Evolutionary conservation across 352 stramenopile species (phyloP).

Genomic region (Phytophthora palmivora): DNA sequence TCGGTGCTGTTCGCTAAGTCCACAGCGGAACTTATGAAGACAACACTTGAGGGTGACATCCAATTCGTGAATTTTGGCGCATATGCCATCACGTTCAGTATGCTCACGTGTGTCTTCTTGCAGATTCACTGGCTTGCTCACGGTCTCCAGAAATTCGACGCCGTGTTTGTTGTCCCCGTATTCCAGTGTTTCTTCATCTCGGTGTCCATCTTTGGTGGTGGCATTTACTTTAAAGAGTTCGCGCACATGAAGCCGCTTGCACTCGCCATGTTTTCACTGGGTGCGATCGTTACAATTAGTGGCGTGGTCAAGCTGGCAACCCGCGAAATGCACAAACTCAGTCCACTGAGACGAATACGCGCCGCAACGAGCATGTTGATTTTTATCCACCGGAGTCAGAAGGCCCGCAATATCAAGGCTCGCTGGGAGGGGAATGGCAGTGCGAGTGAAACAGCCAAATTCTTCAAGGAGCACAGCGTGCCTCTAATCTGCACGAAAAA

Average conservation of each 20-base stretch:
- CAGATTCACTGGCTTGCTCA: conserved; percentile 91
- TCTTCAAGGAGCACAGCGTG: conserved; percentile 32
- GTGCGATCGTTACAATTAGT: conserved; percentile 70
- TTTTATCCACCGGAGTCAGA: conserved; percentile 73
- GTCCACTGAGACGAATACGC: conserved; percentile 49
- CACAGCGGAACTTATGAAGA: conserved; percentile 84
- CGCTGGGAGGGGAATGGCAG: conserved; percentile 31
- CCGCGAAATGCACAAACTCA: conserved; percentile 73
- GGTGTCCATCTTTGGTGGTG: conserved; percentile 88
- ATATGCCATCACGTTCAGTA: conserved; percentile 82
- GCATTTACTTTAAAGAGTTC: conserved; percentile 92
- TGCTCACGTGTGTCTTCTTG: conserved; percentile 85
- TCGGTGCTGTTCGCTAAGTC: conserved; percentile 88
- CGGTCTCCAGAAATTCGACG: conserved; percentile 85
- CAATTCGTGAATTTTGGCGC: conserved; percentile 78
- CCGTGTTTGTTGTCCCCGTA: conserved; percentile 85
- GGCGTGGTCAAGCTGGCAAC: conserved; percentile 75
- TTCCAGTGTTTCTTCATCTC: conserved; percentile 94
- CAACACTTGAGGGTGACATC: conserved; percentile 69
- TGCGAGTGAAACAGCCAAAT: conserved; percentile 13
- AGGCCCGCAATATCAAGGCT: conserved; percentile 59
- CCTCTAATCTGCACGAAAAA: conserved; percentile 28
- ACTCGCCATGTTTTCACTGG: conserved; percentile 77
- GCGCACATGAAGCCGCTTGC: conserved; percentile 52
- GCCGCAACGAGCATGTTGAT: conserved; percentile 63